A percentile compares a stretch with the other conserved stretches of the same genome.
Conservation (phyloP, 352 stramenopile species). For the Phytopythium helicoides region DNA sequence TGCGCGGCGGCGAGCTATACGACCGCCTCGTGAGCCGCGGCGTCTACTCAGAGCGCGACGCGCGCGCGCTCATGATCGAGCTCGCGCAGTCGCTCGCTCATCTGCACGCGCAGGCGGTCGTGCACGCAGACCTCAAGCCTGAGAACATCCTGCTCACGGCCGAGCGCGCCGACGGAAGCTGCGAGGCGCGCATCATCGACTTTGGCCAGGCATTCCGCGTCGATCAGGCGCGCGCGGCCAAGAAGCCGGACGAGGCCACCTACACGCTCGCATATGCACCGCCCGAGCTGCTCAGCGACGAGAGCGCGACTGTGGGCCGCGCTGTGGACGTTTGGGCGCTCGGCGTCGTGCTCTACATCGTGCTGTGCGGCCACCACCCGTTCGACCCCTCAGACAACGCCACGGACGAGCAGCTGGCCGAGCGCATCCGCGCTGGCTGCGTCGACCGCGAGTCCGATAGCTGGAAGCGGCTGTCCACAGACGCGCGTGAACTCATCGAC, state of each 20-base stretch:
- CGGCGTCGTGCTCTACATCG: slow-evolving; percentile 54
- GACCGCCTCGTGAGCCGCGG: slow-evolving; percentile 43
- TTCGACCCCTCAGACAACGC: slow-evolving; percentile 58
- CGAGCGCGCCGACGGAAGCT: background rate
- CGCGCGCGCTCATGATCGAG: slow-evolving; percentile 29
- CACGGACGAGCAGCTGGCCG: slow-evolving; percentile 33
- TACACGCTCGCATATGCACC: slow-evolving; percentile 8
- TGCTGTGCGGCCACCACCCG: slow-evolving; percentile 48
- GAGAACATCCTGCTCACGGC: slow-evolving; percentile 51
- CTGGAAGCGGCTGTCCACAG: slow-evolving; percentile 41
- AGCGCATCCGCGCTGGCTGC: slow-evolving; percentile 34
- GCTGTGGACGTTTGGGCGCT: slow-evolving; percentile 61
- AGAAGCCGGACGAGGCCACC: slow-evolving; percentile 16
- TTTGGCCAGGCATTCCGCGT: slow-evolving; percentile 73
- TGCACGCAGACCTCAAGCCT: slow-evolving; percentile 56
- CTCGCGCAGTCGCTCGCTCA: slow-evolving; percentile 35
- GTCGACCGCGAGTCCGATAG: slow-evolving; percentile 25
- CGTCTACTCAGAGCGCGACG: slow-evolving; percentile 34
- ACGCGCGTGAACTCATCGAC: slow-evolving; percentile 38
- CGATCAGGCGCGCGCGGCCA: slow-evolving; percentile 17
- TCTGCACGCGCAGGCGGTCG: slow-evolving; percentile 41
- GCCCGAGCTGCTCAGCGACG: slow-evolving; percentile 3
- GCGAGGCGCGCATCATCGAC: slow-evolving; percentile 62
- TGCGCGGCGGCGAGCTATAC: slow-evolving; percentile 49
- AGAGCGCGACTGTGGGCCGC: slow-evolving; percentile 15